phyloP scores from a whole-genome alignment of 441 rosid genomes.

The Aleurites moluccanus region DNA sequence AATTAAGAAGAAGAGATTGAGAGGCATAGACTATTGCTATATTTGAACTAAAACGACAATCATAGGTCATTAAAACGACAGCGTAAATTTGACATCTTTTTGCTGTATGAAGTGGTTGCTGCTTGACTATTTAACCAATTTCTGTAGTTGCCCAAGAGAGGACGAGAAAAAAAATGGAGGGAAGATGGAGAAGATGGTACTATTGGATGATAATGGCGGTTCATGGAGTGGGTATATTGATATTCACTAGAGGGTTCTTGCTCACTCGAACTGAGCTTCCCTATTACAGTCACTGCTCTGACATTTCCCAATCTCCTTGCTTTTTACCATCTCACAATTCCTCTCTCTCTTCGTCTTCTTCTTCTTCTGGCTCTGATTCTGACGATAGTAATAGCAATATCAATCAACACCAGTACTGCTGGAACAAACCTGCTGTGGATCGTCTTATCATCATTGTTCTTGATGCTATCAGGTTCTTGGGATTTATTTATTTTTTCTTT shows the following conservation, averaged over 20 bases:
- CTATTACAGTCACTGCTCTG: constrained; percentile 64
- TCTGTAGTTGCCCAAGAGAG: neutral
- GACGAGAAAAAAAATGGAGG: constrained; percentile 24
- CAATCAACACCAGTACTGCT: constrained; percentile 31
- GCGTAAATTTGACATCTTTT: neutral
- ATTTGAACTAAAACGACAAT: neutral
- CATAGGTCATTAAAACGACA: neutral
- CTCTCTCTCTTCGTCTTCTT: constrained; percentile 6
- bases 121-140: neutral
- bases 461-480: constrained; percentile 75
- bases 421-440: constrained; percentile 80
- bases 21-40: no score
- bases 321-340: constrained; percentile 14
- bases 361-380: constrained; percentile 1
- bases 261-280: constrained; percentile 97
- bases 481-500: neutral
- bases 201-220: constrained; percentile 39
- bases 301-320: constrained; percentile 70
- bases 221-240: constrained; percentile 59
- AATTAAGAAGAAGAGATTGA: no score
- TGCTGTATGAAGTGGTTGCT: neutral
- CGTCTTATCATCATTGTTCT: constrained; percentile 77
- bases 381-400: neutral
- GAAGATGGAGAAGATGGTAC: constrained; percentile 37
- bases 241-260: constrained; percentile 86